Percentiles rank a stretch among this genome's conserved stretches.
Evolutionary conservation across 2,329 filamentous ascomycete species (phyloP).

Genomic region (Phaeosphaeria sp.): DNA sequence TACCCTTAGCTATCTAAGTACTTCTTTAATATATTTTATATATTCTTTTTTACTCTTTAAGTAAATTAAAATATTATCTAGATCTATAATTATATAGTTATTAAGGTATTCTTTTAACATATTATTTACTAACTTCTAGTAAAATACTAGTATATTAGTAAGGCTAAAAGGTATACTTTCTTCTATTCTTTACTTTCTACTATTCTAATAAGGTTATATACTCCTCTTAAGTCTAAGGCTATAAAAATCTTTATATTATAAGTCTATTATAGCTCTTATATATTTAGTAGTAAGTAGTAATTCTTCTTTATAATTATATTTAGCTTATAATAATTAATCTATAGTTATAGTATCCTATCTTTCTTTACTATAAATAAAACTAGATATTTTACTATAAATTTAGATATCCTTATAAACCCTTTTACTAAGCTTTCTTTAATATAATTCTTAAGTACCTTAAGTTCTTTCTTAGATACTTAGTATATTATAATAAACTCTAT

Average conservation of each 20-base stretch:
- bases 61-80: not conserved
- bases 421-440: slow-evolving; percentile 4
- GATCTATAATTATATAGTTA: not conserved
- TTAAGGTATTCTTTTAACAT: slow-evolving; percentile 1
- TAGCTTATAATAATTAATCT: slow-evolving; percentile 5
- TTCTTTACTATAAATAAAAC: slow-evolving; percentile 8
- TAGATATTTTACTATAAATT: not conserved
- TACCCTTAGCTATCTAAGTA: not conserved
- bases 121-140: slow-evolving; percentile 10
- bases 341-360: slow-evolving; percentile 5
- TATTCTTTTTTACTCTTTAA: not conserved
- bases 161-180: slow-evolving; percentile 10
- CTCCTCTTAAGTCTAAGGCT: slow-evolving; percentile 10
- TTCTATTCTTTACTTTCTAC: slow-evolving; percentile 13
- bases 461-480: slow-evolving; percentile 2
- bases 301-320: slow-evolving; percentile 14
- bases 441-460: not conserved
- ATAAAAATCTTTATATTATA: slow-evolving; percentile 9
- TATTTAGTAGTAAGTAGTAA: slow-evolving; percentile 13
- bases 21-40: not conserved
- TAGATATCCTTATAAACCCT: slow-evolving; percentile 4
- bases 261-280: slow-evolving; percentile 11
- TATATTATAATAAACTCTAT: slow-evolving; percentile 1
- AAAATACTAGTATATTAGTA: slow-evolving; percentile 5
- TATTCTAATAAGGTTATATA: slow-evolving; percentile 12